Conservation (phyloP, 1,284 basidiomycete species). For the Sutorius eximius region DNA sequence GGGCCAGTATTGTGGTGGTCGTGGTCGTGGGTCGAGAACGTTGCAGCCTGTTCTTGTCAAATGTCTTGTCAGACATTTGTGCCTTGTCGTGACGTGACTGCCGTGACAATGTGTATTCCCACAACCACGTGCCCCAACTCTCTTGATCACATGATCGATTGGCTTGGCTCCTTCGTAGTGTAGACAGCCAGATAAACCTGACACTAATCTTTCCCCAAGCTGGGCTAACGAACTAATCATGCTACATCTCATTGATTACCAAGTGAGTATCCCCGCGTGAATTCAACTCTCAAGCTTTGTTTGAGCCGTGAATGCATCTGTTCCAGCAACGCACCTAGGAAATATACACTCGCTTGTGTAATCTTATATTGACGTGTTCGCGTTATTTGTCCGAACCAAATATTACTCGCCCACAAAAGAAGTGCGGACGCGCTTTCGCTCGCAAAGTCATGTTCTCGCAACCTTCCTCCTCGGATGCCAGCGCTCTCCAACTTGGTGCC, state of each 20-base stretch:
- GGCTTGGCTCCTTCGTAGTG: too few species aligned
- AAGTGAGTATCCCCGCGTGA: too few species aligned
- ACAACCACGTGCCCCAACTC: conserved; percentile 18
- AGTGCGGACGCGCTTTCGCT: not conserved
- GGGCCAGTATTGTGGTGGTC: conserved; percentile 25
- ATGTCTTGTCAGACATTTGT: not conserved
- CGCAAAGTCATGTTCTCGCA: not conserved
- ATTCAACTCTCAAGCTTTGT: too few species aligned
- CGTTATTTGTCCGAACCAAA: conserved; percentile 34
- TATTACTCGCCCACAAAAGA: conserved; percentile 15
- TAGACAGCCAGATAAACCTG: too few species aligned
- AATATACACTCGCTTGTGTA: too few species aligned
- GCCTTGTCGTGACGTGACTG: conserved; percentile 26
- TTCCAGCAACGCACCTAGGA: too few species aligned
- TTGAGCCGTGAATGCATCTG: too few species aligned
- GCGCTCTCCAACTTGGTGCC: conserved; percentile 27
- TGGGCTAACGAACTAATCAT: too few species aligned
- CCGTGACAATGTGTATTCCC: conserved; percentile 23
- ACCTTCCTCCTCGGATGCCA: conserved; percentile 8
- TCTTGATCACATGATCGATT: not conserved
- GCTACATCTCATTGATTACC: too few species aligned
- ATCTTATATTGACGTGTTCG: conserved; percentile 2
- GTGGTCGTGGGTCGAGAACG: conserved; percentile 19
- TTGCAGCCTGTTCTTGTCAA: not conserved
- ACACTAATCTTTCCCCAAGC: too few species aligned